A percentile compares a stretch with the other conserved stretches of the same genome.
phyloP scores from a whole-genome alignment of 768 basidiomycete genomes.

The Suillus americanus region DNA sequence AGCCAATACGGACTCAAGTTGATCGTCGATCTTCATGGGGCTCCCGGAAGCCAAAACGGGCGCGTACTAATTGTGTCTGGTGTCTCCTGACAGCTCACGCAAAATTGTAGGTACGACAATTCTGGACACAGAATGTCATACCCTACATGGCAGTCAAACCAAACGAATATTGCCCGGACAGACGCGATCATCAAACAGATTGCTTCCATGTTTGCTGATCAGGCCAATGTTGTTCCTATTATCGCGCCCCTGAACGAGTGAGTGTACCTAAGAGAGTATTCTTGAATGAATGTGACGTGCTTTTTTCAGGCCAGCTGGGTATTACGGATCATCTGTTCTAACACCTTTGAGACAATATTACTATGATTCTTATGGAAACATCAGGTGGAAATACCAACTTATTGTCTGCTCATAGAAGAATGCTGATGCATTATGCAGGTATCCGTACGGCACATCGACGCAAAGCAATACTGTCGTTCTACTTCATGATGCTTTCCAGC shows the following conservation, averaged over 20 bases:
- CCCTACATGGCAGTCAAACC: conserved; percentile 70
- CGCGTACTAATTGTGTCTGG: conserved; percentile 27
- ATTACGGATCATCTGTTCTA: conserved; percentile 50
- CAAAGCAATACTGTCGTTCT: conserved; percentile 60
- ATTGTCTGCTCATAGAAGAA: not conserved
- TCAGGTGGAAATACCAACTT: conserved; percentile 44
- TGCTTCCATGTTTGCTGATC: conserved; percentile 56
- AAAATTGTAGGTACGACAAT: conserved; percentile 65
- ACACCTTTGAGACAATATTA: conserved; percentile 59
- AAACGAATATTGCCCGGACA: conserved; percentile 66
- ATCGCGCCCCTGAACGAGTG: conserved; percentile 85
- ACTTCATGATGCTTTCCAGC: conserved; percentile 80
- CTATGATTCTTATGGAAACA: conserved; percentile 71
- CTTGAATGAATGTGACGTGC: not conserved
- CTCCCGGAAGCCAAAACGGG: conserved; percentile 86
- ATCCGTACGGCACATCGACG: conserved; percentile 42
- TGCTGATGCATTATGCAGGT: conserved; percentile 25
- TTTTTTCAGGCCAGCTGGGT: conserved; percentile 68
- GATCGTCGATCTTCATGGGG: conserved; percentile 78
- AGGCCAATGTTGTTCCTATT: conserved; percentile 53
- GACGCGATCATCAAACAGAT: conserved; percentile 63
- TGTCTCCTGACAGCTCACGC: conserved; percentile 9
- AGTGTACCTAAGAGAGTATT: conserved; percentile 9
- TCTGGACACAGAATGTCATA: conserved; percentile 63
- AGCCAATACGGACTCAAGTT: conserved; percentile 69